Evolutionary conservation across 257 asterid genomes (phyloP).

Genomic region (Gardenia jasminoides): DNA sequence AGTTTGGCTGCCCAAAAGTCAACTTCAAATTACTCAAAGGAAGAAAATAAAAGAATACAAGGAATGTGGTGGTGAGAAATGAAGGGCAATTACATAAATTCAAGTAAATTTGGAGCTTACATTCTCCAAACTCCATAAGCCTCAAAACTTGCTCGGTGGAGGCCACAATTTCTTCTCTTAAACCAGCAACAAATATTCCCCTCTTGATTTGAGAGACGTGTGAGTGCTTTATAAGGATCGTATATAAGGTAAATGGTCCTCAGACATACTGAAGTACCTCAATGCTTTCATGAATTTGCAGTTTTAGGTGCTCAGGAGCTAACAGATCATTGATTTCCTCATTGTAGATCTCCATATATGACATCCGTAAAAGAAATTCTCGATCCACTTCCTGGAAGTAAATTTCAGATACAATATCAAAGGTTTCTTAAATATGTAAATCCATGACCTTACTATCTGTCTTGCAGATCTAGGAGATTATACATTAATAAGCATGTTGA

Average conservation of each 20-base stretch:
- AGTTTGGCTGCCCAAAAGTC: background rate
- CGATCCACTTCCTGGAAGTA: slow-evolving; percentile 60
- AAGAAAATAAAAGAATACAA: background rate
- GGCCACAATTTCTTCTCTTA: slow-evolving; percentile 93
- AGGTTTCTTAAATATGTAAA: background rate
- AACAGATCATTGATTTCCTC: slow-evolving; percentile 94
- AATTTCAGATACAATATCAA: slow-evolving; percentile 13
- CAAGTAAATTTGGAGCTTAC: slow-evolving; percentile 38
- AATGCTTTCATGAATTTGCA: slow-evolving; percentile 90
- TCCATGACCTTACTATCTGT: background rate
- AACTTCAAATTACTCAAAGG: background rate
- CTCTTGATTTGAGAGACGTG: slow-evolving; percentile 48
- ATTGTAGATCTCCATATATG: slow-evolving; percentile 93
- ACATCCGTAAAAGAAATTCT: slow-evolving; percentile 94
- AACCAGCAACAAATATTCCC: slow-evolving; percentile 95
- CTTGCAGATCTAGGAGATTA: background rate
- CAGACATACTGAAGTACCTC: slow-evolving; percentile 50
- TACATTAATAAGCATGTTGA: slow-evolving; percentile 1
- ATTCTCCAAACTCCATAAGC: slow-evolving; percentile 85
- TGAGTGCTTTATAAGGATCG: slow-evolving; percentile 5
- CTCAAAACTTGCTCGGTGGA: slow-evolving; percentile 87
- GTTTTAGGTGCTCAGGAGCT: slow-evolving; percentile 88
- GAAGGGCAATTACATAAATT: slow-evolving; percentile 2
- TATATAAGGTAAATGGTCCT: slow-evolving; percentile 5
- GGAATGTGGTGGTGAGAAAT: background rate